Evolutionary conservation across 1,284 basidiomycete genomes (phyloP), one percentile per base, ranked within the genome.

Genomic region (Cryptococcus neoformans): DNA sequence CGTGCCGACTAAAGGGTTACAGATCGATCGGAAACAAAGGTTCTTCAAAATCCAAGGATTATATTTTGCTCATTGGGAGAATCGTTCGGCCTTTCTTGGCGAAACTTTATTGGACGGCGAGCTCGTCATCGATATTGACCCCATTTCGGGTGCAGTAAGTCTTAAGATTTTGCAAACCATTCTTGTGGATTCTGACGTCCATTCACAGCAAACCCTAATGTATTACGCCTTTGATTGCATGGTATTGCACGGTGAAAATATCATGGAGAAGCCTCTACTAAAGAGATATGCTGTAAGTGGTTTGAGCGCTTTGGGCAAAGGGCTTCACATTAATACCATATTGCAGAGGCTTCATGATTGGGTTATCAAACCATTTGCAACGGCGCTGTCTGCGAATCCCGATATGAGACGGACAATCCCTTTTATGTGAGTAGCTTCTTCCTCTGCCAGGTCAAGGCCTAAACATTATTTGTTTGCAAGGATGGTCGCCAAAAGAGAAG

Each of bases 21-120:
- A 97, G 93, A 92, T 99, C 70, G 94, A 99, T 80, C 87, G 96
- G 54, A 92, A 95, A 72, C 95, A 99, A 68, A 80, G 83, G 5
- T 99, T 94, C 75, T 87, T 88, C 62, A 75, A 84, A 64, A 77
- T 92, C 7, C 72, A 79, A 17, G 88, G 88, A 3, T 80, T 99
- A 49, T 88, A 84, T 77, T 98, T 99, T 68, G 93, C 95, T 5
- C 89, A 93, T 69, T 87, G 88, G 66, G 87, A 88, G 62, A 81
- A 86, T 53, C 84, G 82, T 16, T 79, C 80, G 63, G 81, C 78
- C 49, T 87, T 86, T 14, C 80, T 92, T 38, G 81, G 84, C 58
- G 88, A 89, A 69, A 92, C 92, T 0, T 80, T 99, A 8, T 78
- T 99, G 14, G 96, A 99, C 71, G 96, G 92, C 48, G 96, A 99